Evolutionary conservation across 2,329 filamentous ascomycete species (phyloP).

Genomic region (Aureobasidium zeae): DNA sequence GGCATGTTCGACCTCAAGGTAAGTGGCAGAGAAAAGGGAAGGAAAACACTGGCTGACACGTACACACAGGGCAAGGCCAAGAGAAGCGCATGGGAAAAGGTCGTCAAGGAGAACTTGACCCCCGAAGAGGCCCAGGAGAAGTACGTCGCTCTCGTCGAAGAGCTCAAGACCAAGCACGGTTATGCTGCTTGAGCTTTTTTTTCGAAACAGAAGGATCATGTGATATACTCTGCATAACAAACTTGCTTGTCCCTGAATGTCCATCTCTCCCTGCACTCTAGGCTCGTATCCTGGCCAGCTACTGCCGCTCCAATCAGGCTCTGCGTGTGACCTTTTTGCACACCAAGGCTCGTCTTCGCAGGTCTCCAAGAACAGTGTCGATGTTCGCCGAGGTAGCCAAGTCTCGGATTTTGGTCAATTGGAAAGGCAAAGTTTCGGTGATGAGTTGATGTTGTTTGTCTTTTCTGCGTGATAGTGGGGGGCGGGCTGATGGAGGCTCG

Average conservation of each 20-base stretch:
- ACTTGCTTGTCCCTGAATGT: neutral
- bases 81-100: conserved; percentile 65
- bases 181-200: conserved; percentile 43
- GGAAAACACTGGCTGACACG: neutral
- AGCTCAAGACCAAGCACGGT: conserved; percentile 60
- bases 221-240: conserved; percentile 1
- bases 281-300: conserved; percentile 29
- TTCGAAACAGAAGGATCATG: conserved; percentile 8
- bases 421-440: conserved; percentile 51
- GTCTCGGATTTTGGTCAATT: conserved; percentile 60
- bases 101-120: conserved; percentile 54
- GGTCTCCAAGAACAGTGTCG: conserved; percentile 62
- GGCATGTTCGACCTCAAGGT: conserved; percentile 66
- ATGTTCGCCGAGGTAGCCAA: conserved; percentile 52
- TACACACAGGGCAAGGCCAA: conserved; percentile 54
- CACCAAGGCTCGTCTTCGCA: conserved; percentile 69
- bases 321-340: conserved; percentile 48
- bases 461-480: neutral
- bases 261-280: neutral
- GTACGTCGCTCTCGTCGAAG: conserved; percentile 66
- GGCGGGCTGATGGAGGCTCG: conserved; percentile 9
- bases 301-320: conserved; percentile 52
- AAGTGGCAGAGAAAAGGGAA: conserved; percentile 19
- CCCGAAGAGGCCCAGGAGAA: conserved; percentile 61
- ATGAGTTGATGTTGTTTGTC: conserved; percentile 1